These are phyloP conservation scores for Penstemon barbatus DNA, from an alignment of 257 asterid species.

Conservation along the genomic window DNA sequence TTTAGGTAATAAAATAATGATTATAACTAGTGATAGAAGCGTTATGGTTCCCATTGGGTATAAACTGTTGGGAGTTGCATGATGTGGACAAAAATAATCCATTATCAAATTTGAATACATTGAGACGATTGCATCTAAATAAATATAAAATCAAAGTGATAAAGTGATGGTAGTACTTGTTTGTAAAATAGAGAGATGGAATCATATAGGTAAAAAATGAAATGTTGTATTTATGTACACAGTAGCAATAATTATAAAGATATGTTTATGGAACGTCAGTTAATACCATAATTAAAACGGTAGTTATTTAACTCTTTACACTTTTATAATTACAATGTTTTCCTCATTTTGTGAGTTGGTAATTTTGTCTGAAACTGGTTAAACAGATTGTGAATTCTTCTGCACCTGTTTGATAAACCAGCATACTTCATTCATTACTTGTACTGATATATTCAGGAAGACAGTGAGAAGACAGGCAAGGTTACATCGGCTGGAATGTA, in stretches of 20 bases:
- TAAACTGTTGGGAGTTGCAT: too few relatives aligned
- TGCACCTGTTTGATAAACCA: slow-evolving; percentile 9
- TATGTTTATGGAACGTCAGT: background rate
- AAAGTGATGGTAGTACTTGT: background rate
- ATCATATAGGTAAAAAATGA: background rate
- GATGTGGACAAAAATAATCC: too few relatives aligned
- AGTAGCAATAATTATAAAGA: background rate
- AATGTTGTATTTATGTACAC: background rate
- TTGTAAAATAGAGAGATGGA: background rate
- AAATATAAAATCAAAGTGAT: too few relatives aligned
- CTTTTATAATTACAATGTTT: background rate
- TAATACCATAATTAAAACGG: background rate
- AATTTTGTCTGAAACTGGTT: slow-evolving; percentile 13
- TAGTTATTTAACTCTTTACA: background rate
- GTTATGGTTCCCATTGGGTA: too few relatives aligned
- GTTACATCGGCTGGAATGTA: slow-evolving; percentile 96
- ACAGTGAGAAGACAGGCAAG: slow-evolving; percentile 93
- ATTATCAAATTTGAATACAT: too few relatives aligned
- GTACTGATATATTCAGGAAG: slow-evolving; percentile 62
- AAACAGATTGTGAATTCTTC: slow-evolving; percentile 5
- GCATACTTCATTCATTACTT: slow-evolving; percentile 23
- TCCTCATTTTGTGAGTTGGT: background rate
- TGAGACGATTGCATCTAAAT: too few relatives aligned
- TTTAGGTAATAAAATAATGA: too few relatives aligned
- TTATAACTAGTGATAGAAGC: too few relatives aligned